Conservation (phyloP, 805 yeast genomes). For the Metschnikowia similis region DNA sequence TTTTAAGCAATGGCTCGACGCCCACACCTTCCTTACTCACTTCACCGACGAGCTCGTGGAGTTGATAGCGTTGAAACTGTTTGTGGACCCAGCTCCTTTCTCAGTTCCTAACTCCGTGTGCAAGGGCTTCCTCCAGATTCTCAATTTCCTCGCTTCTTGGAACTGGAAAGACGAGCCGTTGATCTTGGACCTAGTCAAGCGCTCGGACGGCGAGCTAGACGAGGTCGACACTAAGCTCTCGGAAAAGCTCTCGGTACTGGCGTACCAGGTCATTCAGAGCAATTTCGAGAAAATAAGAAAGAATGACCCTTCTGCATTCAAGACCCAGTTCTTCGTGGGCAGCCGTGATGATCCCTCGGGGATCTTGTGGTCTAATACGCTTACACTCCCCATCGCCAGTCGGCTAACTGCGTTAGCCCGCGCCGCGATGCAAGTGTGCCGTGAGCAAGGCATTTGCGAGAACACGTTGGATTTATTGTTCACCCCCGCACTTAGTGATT, state of each 20-base stretch:
- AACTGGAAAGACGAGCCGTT: conserved; percentile 91
- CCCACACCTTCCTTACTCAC: conserved; percentile 70
- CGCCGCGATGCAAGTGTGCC: conserved; percentile 58
- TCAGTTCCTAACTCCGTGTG: conserved; percentile 73
- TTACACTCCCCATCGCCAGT: conserved; percentile 71
- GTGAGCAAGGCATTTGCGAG: conserved; percentile 38
- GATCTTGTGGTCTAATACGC: conserved; percentile 66
- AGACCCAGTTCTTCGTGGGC: conserved; percentile 77
- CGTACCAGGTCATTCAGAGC: conserved; percentile 56
- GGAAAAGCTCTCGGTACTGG: conserved; percentile 58
- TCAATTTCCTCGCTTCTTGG: conserved; percentile 76
- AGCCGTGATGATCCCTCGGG: conserved; percentile 86
- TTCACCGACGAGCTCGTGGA: conserved; percentile 78
- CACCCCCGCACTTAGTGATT: conserved; percentile 79
- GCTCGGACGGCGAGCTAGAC: conserved; percentile 22
- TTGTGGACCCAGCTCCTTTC: conserved; percentile 86
- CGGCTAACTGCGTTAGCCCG: conserved; percentile 85
- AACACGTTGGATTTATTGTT: conserved; percentile 53
- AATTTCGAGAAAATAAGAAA: conserved; percentile 67
- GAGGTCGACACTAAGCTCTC: conserved; percentile 42
- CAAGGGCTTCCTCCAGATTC: conserved; percentile 73
- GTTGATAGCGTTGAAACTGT: conserved; percentile 74
- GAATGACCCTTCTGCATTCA: conserved; percentile 76
- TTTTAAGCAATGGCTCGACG: conserved; percentile 85
- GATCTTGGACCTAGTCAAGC: conserved; percentile 68